These are phyloP conservation scores for Gastrolobium villosum DNA, from an alignment of 306 rosid genomes.

Conservation along the genomic window DNA sequence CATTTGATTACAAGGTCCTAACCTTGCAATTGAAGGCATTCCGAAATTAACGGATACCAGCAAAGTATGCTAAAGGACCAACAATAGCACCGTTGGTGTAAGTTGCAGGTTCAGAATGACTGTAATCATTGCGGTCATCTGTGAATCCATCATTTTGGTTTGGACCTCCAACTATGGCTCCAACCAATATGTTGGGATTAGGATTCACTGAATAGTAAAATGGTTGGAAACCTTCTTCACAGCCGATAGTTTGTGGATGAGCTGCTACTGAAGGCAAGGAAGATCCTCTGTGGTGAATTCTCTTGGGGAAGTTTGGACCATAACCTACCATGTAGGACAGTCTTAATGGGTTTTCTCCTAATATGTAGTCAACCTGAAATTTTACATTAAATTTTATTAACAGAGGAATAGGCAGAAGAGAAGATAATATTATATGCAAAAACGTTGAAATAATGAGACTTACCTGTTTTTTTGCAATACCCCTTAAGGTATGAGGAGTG, in stretches of 20 bases:
- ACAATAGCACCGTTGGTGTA: constrained; percentile 83
- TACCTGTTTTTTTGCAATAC: constrained; percentile 82
- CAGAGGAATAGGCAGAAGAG: neutral
- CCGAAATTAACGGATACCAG: constrained; percentile 47
- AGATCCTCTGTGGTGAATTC: constrained; percentile 96
- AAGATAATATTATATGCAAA: neutral
- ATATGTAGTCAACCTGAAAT: constrained; percentile 83
- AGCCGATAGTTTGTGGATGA: constrained; percentile 76
- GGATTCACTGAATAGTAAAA: constrained; percentile 72
- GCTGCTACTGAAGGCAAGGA: constrained; percentile 76
- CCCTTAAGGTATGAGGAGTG: constrained; percentile 65
- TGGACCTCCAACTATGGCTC: constrained; percentile 93
- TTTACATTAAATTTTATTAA: constrained; percentile 8
- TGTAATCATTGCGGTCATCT: constrained; percentile 82
- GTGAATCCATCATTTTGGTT: constrained; percentile 81
- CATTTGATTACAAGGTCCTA: constrained; percentile 37
- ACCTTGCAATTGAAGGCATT: constrained; percentile 23
- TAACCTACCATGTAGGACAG: constrained; percentile 97
- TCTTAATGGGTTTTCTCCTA: constrained; percentile 83
- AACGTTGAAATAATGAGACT: neutral
- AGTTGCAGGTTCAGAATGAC: constrained; percentile 91
- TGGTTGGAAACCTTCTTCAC: constrained; percentile 81
- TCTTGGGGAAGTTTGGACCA: constrained; percentile 75
- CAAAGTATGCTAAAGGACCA: constrained; percentile 87
- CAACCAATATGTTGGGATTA: constrained; percentile 81